Evolutionary conservation across 129 eudicot species (phyloP), one percentile per base, ranked within the genome.

Genomic region (Chrysanthemum seticuspe): DNA sequence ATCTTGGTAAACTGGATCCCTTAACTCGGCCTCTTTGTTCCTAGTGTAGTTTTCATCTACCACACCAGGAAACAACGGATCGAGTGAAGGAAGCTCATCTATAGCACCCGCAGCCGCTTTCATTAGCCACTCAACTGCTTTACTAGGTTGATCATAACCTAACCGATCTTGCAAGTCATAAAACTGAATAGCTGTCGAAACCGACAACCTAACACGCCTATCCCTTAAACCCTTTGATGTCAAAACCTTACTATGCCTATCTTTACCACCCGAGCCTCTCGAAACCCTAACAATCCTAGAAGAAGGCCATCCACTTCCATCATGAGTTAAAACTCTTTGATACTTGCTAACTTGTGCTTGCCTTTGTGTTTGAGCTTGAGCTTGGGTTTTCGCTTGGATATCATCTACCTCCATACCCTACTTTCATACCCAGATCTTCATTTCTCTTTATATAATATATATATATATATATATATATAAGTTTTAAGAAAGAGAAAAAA

Each of bases 201-300:
- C 96, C 23, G 97, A 91, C 16, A 91, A 72, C 76, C 97, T 65
- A 3, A 91, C 91, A 18, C 97, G 83, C 48, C 97, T 80, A 72
- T 91, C 97, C 50, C 97, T 75, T 12, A 89, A 83, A 29, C 97
- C 97, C 68, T 86, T 88, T 4, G 96, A 83, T 2, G 97, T 91
- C 83, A 78, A 71, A 11, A 91, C 97, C 62, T 91, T 91, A 74
- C 97, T 91, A 69, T 91, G 97, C 48, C 97, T 76, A 71, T 91
- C 97, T 54, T 91, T 91, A 1, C 97, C 97, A 13, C 97, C 96
- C 8, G 96, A 88, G 2, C 88, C 92, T 52, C 96, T 81, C 10
- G 97, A 87, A 84, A 91, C 97, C 92, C 96, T 88, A 80, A 91
- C 91, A 31, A 91, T 91, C 18, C 97, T 50, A 1, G 97, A 88